A percentile compares a stretch with the other conserved stretches of the same genome.
phyloP scores from a whole-genome alignment of 352 stramenopile genomes.

The Globisporangium lucens region DNA sequence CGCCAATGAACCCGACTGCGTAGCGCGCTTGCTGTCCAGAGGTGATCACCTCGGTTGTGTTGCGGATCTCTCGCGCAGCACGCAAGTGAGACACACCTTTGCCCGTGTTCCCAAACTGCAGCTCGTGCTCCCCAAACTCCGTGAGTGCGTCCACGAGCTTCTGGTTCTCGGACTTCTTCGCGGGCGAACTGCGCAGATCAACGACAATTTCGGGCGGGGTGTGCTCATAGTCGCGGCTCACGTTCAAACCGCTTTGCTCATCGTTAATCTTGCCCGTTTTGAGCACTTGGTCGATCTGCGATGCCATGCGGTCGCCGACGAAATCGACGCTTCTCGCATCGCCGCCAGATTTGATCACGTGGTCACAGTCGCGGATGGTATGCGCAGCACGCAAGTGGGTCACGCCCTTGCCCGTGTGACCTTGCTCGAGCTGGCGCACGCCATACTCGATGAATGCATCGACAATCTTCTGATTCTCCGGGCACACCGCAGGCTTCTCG shows the following conservation, averaged over 20 bases:
- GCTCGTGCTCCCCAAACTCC: slow-evolving; percentile 67
- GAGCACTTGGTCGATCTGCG: slow-evolving; percentile 61
- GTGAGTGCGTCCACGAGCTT: slow-evolving; percentile 57
- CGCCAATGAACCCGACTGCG: slow-evolving; percentile 51
- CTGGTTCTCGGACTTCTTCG: slow-evolving; percentile 61
- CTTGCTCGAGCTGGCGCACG: slow-evolving; percentile 46
- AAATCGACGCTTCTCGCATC: slow-evolving; percentile 43
- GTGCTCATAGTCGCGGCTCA: slow-evolving; percentile 48
- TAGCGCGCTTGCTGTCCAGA: slow-evolving; percentile 43
- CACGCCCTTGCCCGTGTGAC: slow-evolving; percentile 74
- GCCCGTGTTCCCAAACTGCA: slow-evolving; percentile 65
- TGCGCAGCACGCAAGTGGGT: slow-evolving; percentile 64
- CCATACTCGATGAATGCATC: slow-evolving; percentile 70
- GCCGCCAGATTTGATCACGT: slow-evolving; percentile 38
- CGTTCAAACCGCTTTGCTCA: slow-evolving; percentile 38
- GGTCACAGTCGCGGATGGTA: slow-evolving; percentile 49
- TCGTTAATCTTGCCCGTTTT: slow-evolving; percentile 52
- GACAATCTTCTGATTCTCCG: slow-evolving; percentile 73
- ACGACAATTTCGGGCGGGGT: slow-evolving; percentile 40
- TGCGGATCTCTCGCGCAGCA: slow-evolving; percentile 60
- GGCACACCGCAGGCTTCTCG: slow-evolving; percentile 34
- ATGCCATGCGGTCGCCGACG: slow-evolving; percentile 55
- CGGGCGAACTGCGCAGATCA: slow-evolving; percentile 38
- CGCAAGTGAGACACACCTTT: slow-evolving; percentile 72
- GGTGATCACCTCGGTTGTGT: slow-evolving; percentile 42